phyloP scores from a whole-genome alignment of 169 alveolate genomes.

The Plasmodium gallinaceum region DNA sequence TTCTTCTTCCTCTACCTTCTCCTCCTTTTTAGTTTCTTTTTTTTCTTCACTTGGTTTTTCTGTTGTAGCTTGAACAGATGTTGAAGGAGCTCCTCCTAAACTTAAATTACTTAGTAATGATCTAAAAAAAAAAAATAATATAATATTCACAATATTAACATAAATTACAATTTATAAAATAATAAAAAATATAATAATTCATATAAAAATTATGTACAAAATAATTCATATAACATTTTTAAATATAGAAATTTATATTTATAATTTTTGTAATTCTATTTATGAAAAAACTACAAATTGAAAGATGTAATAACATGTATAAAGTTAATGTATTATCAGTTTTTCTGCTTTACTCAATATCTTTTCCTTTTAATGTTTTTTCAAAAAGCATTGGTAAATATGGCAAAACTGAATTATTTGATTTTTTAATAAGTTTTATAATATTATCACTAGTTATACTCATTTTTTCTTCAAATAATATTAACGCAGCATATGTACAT shows the following conservation, averaged over 20 bases:
- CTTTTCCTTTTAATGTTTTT: slow-evolving; percentile 91
- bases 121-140: slow-evolving; percentile 25
- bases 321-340: slow-evolving; percentile 7
- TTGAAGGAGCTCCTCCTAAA: slow-evolving; percentile 84
- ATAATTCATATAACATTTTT: too few species aligned
- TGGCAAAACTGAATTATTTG: slow-evolving; percentile 93
- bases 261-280: background rate
- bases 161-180: too few species aligned
- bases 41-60: slow-evolving; percentile 67
- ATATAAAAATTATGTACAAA: too few species aligned
- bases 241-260: background rate
- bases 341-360: slow-evolving; percentile 80
- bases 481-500: slow-evolving; percentile 95
- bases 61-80: slow-evolving; percentile 69
- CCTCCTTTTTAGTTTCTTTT: slow-evolving; percentile 78
- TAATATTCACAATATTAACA: background rate
- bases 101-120: slow-evolving; percentile 75
- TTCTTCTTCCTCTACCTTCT: slow-evolving; percentile 81
- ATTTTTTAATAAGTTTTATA: slow-evolving; percentile 91
- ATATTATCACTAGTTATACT: slow-evolving; percentile 94
- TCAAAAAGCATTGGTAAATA: slow-evolving; percentile 96
- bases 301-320: background rate
- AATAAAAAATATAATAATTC: too few species aligned
- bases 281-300: background rate
- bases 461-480: slow-evolving; percentile 93